These are phyloP conservation scores for Amphirosellinia nigrospora DNA, from an alignment of 495 filamentous ascomycete species.

Conservation along the genomic window DNA sequence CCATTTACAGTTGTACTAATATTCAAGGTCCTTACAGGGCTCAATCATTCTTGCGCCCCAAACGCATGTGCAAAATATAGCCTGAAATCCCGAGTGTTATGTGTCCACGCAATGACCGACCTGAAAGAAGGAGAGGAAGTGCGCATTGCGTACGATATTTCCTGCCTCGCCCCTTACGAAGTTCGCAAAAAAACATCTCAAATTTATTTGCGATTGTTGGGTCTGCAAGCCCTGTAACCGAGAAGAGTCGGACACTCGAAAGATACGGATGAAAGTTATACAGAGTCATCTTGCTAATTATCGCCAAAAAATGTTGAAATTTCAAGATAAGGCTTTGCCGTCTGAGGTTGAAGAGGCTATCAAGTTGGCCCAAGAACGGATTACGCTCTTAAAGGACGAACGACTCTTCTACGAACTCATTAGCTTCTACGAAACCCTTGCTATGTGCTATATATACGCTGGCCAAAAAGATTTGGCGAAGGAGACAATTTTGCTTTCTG, in stretches of 20 bases:
- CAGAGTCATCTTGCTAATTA: no score
- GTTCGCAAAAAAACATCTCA: no score
- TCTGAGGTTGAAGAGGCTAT: not conserved
- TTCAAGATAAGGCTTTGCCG: not conserved
- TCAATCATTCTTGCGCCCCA: constrained; percentile 5
- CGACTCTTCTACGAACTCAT: not conserved
- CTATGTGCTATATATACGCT: not conserved
- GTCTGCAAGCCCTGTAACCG: not conserved
- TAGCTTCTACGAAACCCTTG: not conserved
- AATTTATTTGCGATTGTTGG: not conserved
- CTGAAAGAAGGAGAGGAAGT: not conserved
- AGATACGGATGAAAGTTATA: not conserved
- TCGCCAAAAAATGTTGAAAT: not conserved
- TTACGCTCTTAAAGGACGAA: not conserved
- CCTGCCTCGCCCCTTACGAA: not conserved
- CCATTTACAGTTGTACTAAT: not conserved
- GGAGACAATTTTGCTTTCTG: not conserved
- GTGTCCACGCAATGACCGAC: not conserved
- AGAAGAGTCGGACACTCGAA: not conserved
- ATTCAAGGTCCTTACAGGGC: not conserved
- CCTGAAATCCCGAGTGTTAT: not conserved
- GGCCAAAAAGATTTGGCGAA: not conserved
- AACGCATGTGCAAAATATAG: not conserved
- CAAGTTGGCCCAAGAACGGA: not conserved
- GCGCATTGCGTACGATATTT: not conserved